Base-by-base conservation (phyloP, 768 basidiomycete species). In the Chalciporus pseudorubinellus region DNA sequence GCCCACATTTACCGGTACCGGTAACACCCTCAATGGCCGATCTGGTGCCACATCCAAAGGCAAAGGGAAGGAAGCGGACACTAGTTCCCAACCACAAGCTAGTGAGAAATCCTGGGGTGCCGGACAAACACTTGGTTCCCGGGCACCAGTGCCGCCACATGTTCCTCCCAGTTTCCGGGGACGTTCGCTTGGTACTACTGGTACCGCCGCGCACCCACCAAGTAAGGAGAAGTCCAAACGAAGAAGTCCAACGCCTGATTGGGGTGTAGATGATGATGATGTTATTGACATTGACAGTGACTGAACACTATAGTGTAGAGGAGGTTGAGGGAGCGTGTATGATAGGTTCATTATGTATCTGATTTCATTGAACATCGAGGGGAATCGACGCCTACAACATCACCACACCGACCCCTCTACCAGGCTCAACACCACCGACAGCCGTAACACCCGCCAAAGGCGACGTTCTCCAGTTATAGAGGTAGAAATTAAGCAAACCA, bases 381-480 rank as follows among this genome's bases (percentile, higher is more conserved):
- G 20, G 33, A 11, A 44, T 44, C 7, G 9, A 33, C 16, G 36
- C 36, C 72, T 74, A 97, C 29, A 98, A 77, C 95, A 98, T 98
- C 34, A 98, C 94, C 16, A 98, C 84, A 3, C 92, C 94, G 46
- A 98, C 79, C 5, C 92, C 94, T 64, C 74, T 80, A 39, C 91
- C 91, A n/a, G 82, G 75, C n/a, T 76, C 67, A 21, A 62, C 66
- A 31, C 64, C 78, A 2, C 69, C 81, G n/a, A 77, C 72, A 12
- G 75, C 56, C 31, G 72, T 74, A 64, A 88, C 66, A 40, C 95
- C 95, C 34, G 91, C 84, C 50, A 98, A 72, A 2, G 83, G 78
- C 13, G 82, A 72, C 12, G 92, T 95, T 53, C 88, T 79, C 92
- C 94, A 99, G 70, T 99, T 99, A 74, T 97, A 98, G 51, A 95